phyloP scores from a whole-genome alignment of 2,329 filamentous ascomycete species.

The Cytospora chrysosperma region DNA sequence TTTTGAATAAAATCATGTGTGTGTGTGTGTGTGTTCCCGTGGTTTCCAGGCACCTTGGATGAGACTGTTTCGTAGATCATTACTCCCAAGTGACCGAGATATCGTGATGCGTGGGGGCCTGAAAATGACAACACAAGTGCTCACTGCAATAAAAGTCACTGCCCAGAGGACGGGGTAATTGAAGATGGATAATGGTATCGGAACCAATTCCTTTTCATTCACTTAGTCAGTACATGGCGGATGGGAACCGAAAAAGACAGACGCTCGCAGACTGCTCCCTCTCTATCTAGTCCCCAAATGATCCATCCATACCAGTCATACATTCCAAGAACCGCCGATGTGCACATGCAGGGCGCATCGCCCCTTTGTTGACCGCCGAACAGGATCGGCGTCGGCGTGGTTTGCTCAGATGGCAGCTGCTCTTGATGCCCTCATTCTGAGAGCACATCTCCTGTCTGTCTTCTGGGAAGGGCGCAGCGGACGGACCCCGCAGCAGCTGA shows the following conservation, averaged over 20 bases:
- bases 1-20: too few relatives aligned
- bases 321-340: constrained; percentile 11
- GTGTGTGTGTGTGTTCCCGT: neutral
- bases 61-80: neutral
- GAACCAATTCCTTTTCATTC: constrained; percentile 2
- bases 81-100: neutral
- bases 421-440: neutral
- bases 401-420: neutral
- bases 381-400: constrained; percentile 6
- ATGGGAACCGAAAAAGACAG: constrained; percentile 8
- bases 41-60: neutral
- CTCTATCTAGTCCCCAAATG: constrained; percentile 13
- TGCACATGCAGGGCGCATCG: constrained; percentile 4
- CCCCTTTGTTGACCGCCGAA: constrained; percentile 9
- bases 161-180: too few relatives aligned
- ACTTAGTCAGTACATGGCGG: constrained; percentile 19
- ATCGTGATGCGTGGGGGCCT: neutral
- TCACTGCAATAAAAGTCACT: neutral
- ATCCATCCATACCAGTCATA: constrained; percentile 13
- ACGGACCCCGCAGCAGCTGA: constrained; percentile 2
- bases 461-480: neutral
- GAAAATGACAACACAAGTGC: neutral
- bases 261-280: constrained; percentile 18
- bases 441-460: neutral
- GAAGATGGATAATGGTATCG: neutral